phyloP scores from a whole-genome alignment of 495 filamentous ascomycete genomes.

The Lasiosphaeria miniovina region DNA sequence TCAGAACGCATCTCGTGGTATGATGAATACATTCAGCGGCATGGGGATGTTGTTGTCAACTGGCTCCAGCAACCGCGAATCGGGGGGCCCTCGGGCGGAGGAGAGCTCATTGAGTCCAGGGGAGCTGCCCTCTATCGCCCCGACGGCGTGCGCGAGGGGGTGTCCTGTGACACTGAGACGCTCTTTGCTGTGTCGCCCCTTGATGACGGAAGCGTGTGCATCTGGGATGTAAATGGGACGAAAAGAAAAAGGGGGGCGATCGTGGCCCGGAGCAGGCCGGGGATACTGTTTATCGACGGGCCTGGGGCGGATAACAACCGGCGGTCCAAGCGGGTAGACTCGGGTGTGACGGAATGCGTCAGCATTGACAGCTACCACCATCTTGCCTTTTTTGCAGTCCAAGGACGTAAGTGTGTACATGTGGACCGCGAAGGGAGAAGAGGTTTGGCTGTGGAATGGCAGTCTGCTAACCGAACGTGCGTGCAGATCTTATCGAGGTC shows the following conservation, averaged over 20 bases:
- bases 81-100: conserved; percentile 21
- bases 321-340: conserved; percentile 49
- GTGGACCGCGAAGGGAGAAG: neutral
- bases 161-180: conserved; percentile 32
- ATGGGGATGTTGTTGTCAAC: conserved; percentile 67
- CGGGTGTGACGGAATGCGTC: conserved; percentile 79
- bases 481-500: conserved; percentile 67
- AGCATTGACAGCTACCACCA: conserved; percentile 70
- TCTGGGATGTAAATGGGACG: conserved; percentile 76
- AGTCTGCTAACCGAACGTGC: neutral
- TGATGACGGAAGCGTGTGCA: conserved; percentile 78
- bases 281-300: conserved; percentile 56
- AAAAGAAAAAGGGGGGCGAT: conserved; percentile 61
- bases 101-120: conserved; percentile 48
- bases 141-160: conserved; percentile 41
- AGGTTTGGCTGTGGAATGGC: conserved; percentile 22
- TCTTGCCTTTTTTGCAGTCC: conserved; percentile 73
- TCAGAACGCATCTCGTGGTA: conserved; percentile 74
- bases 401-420: conserved; percentile 51
- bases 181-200: conserved; percentile 72
- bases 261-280: conserved; percentile 59
- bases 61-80: conserved; percentile 62
- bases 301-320: conserved; percentile 40
- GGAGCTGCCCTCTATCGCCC: conserved; percentile 66
- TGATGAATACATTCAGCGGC: conserved; percentile 79